These are phyloP conservation scores for Fallopia convolvulus DNA, from an alignment of 148 eudicot species.

Conservation along the genomic window DNA sequence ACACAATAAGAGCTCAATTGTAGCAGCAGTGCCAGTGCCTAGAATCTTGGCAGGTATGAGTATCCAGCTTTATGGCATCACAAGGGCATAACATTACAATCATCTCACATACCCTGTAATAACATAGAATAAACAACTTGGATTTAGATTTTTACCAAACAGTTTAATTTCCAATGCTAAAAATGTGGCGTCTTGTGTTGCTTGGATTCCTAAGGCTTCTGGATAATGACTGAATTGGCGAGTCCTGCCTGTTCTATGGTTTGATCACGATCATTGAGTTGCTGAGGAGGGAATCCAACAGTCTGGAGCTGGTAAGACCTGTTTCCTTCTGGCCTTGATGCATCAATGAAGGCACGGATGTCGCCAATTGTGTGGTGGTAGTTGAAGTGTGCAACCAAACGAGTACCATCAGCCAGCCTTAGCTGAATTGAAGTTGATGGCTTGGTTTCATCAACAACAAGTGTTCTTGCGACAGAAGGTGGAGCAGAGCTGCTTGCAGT, in stretches of 20 bases:
- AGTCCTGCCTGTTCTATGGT: constrained; percentile 71
- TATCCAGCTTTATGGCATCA: neutral
- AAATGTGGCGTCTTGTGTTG: neutral
- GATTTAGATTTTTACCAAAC: neutral
- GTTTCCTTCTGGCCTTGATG: constrained; percentile 54
- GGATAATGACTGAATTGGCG: constrained; percentile 58
- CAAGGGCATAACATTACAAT: neutral
- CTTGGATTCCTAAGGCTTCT: constrained; percentile 23
- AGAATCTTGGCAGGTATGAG: neutral
- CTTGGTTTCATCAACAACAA: constrained; percentile 28
- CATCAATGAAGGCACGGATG: constrained; percentile 48
- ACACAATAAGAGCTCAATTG: neutral
- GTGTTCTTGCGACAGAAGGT: constrained; percentile 27
- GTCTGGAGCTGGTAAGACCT: constrained; percentile 54
- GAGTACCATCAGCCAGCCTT: constrained; percentile 60
- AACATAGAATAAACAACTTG: neutral
- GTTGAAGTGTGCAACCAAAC: constrained; percentile 51
- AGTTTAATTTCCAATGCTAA: neutral
- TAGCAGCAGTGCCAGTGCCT: neutral
- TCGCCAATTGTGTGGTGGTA: constrained; percentile 42
- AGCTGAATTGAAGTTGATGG: constrained; percentile 63
- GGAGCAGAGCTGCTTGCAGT: constrained; percentile 30
- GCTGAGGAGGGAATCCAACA: constrained; percentile 68
- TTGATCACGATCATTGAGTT: constrained; percentile 42
- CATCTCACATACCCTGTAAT: neutral